Percentiles rank a stretch among this genome's conserved stretches.
phyloP scores from a whole-genome alignment of 805 yeast species.

The Hanseniaspora vineae region DNA sequence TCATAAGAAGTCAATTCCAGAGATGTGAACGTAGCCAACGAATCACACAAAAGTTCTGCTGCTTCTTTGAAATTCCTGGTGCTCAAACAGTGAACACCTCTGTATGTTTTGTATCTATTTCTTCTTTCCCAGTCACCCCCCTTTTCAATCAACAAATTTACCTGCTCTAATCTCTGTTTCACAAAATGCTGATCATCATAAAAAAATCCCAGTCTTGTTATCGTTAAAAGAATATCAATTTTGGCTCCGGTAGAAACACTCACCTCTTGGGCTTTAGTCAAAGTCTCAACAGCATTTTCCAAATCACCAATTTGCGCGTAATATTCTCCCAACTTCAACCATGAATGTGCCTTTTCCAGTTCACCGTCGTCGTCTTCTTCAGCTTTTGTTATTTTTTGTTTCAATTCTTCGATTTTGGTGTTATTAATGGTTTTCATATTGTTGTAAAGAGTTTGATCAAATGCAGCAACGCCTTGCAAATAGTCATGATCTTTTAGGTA shows the following conservation, averaged over 20 bases:
- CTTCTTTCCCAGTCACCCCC: constrained; percentile 99
- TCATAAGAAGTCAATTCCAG: constrained; percentile 83
- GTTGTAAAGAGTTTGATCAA: constrained; percentile 49
- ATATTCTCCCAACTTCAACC: constrained; percentile 75
- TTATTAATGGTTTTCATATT: constrained; percentile 40
- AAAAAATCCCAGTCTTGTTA: constrained; percentile 82
- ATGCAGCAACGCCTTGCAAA: constrained; percentile 21
- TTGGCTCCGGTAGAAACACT: constrained; percentile 83
- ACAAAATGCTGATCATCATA: constrained; percentile 64
- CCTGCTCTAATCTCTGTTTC: constrained; percentile 59
- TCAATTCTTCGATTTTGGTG: constrained; percentile 34
- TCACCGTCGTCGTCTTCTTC: constrained; percentile 70
- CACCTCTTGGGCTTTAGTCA: constrained; percentile 60
- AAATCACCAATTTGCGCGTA: constrained; percentile 79
- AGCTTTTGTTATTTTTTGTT: constrained; percentile 32
- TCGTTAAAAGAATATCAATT: constrained; percentile 73
- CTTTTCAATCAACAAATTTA: constrained; percentile 68
- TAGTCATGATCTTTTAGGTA: constrained; percentile 40
- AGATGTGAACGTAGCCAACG: constrained; percentile 90
- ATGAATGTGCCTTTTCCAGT: constrained; percentile 61
- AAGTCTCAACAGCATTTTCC: constrained; percentile 49
- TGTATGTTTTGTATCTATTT: constrained; percentile 83
- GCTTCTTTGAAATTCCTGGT: constrained; percentile 82
- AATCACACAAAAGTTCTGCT: constrained; percentile 71
- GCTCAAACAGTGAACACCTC: constrained; percentile 73